Evolutionary conservation across 768 basidiomycete species (phyloP), one percentile per base, ranked within the genome.

Genomic region (Cyclocybe cylindracea): DNA sequence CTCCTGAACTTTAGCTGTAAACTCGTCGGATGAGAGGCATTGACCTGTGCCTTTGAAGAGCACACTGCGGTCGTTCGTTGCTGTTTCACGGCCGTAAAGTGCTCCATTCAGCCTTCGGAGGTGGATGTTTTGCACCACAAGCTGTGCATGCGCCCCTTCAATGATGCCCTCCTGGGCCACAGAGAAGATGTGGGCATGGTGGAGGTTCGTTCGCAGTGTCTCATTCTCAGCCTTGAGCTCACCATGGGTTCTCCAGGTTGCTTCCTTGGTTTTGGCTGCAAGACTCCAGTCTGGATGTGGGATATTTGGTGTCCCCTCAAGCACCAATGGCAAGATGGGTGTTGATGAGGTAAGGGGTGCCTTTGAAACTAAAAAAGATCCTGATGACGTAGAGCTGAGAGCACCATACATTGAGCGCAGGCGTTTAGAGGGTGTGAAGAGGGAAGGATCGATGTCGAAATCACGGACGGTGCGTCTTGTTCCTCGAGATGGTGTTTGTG

Each of bases 351-450:
- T 60, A 11, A 51, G 44, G n/a, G 1, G 16, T 13, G 44, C 46
- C 39, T 61, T 65, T 6, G 54, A 48, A 7, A 69, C 54, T 0
- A 70, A 56, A 49, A 65, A 65, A 4, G 60, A 60, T 8, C 58
- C 64, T 31, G 66, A 64, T 29, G 53, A 32, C 31, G 68, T 65
- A 4, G 34, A 36, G n/a, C 47, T 43, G 5, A 68, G 43, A 2
- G 34, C 53, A 8, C 42, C 46, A 13, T 45, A 50, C n/a, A 66
- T 48, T 10, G 59, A 18, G 4, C 45, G 43, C 51, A 59, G 55
- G 0, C 40, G 14, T 29, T 59, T 59, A 6, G 48, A 41, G 35
- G 54, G 40, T 29, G 47, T 50, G 44, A 35, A 49, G 18, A 50
- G 48, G 47, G 39, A 19, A 5, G 18, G 53, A 42, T 10, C 10